Base-by-base conservation (phyloP, 805 yeast genomes). In the Candida sonorensis region DNA sequence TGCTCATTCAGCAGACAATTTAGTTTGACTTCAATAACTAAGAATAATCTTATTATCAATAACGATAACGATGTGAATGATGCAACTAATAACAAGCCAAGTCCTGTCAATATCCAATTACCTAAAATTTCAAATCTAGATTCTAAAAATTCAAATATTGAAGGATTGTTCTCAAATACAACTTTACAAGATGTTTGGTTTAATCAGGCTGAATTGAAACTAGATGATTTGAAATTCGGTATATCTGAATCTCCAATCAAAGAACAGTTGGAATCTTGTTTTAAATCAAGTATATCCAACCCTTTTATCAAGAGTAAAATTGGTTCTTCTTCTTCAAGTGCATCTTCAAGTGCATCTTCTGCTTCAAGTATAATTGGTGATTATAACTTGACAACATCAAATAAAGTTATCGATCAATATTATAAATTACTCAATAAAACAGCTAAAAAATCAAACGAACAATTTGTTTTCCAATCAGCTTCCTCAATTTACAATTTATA, bases 161-260 rank as follows among this genome's bases (percentile, higher is more conserved):
- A 60, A 1, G 82, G 82, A 3, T 51, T 77, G 4, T 61, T 69
- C 35, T 63, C 75, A 4, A 31, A 61, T 1, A 40, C 60, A 26
- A 75, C 77, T 8, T 46, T 75, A n/a, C 48, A 66, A 10, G 69
- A 64, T 36, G 66, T 72, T 3, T 76, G 78, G 73, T 64, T 57
- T 40, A 57, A 63, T 15, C 64, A 75, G 44, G 60, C 67, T 3
- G 53, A 55, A 3, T 21, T 38, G 7, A 64, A 66, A 31, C 56
- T 66, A 5, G 57, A 53, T 4, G 59, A 59, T 16, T 52, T 75
- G 33, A 69, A 71, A 45, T 47, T 50, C 14, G 58, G 52, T 12
- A 50, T 63, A 4, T 41, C 43, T 4, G 45, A 55, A 37, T 52
- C 61, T 31, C 40, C 59, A 42, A 35, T 46, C 35, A 32, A 46